Base-by-base conservation (phyloP, 495 filamentous ascomycete genomes). In the Parmelia sp. region DNA sequence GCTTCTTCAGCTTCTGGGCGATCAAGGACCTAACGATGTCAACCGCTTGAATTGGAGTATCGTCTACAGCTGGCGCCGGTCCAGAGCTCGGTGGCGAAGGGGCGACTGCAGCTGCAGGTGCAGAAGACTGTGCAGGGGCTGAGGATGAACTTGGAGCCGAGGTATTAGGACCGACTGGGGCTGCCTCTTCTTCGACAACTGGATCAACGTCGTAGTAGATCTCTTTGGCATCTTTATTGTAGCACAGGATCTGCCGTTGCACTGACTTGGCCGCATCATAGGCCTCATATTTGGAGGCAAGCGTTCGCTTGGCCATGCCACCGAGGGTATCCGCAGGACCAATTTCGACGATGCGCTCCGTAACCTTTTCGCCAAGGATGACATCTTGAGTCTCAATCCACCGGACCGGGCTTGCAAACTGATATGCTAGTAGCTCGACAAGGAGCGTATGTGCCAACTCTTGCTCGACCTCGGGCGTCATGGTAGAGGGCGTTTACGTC, bases 321-420 rank as follows among this genome's bases (percentile, higher is more conserved):
- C 94, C 93, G 35, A 99, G 82, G n/a, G 94, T 99, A 75, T 99
- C 94, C 66, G 93, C 92, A 12, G 94, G 94, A 70, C 94, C 94
- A 72, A 99, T 88, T 75, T 99, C 94, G 67, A 99, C 94, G 68
- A 99, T 92, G 67, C 95, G 87, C 82, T 99, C 94, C 23, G 94
- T 96, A 53, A 86, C 86, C 77, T 96, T 93, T 74, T 97, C 92
- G 51, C 86, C 92, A 49, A 99, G 89, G 70, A 99, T 90, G 61
- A 99, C 95, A 91, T 99, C 94, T 78, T 99, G 94, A 11, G 94
- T 97, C 78, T 97, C 94, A 76, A 99, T 99, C 84, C 94, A 99
- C 85, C 94, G 86, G 65, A 99, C 94, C 36, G 94, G 94, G 29
- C 92, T 96, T 69, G 94, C 94, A 76, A 99, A 99, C 75, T 99